These are phyloP conservation scores for Saccharum spontaneum DNA, from an alignment of 176 grass and related monocot genomes.

Conservation along the genomic window DNA sequence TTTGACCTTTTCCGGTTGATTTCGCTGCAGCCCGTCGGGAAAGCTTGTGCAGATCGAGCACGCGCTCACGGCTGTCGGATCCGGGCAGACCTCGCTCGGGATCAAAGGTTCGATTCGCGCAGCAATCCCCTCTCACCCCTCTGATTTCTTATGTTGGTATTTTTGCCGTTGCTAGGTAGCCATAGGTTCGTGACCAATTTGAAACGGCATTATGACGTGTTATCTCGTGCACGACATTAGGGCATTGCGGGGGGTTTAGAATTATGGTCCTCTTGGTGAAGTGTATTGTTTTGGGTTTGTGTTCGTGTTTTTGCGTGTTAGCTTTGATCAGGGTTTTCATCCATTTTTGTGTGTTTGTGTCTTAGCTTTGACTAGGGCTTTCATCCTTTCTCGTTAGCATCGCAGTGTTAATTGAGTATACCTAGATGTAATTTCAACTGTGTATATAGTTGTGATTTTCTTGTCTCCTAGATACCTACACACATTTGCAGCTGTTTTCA, in stretches of 20 bases:
- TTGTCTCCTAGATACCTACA: background rate
- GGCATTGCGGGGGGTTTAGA: background rate
- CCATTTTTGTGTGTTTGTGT: background rate
- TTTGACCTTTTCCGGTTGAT: background rate
- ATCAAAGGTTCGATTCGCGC: slow-evolving; percentile 71
- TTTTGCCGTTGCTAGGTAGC: background rate
- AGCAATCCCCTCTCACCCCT: background rate
- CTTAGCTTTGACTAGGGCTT: background rate
- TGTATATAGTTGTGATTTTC: background rate
- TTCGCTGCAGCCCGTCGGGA: slow-evolving; percentile 74
- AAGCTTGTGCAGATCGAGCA: slow-evolving; percentile 99
- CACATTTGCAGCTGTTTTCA: background rate
- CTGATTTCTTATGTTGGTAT: background rate
- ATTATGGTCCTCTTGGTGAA: background rate
- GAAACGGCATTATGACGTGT: background rate
- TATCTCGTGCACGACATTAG: background rate
- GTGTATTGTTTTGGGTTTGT: background rate
- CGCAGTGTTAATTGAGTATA: background rate
- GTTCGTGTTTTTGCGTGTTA: background rate
- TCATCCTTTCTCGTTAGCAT: background rate
- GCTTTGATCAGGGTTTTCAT: background rate
- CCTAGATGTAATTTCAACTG: background rate
- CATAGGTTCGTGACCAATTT: background rate
- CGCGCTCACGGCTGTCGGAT: slow-evolving; percentile 89
- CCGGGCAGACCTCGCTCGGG: slow-evolving; percentile 95